A percentile compares a stretch with the other conserved stretches of the same genome.
Evolutionary conservation across 805 yeast species (phyloP).

Genomic region (Nakazawaea wyomingensis): DNA sequence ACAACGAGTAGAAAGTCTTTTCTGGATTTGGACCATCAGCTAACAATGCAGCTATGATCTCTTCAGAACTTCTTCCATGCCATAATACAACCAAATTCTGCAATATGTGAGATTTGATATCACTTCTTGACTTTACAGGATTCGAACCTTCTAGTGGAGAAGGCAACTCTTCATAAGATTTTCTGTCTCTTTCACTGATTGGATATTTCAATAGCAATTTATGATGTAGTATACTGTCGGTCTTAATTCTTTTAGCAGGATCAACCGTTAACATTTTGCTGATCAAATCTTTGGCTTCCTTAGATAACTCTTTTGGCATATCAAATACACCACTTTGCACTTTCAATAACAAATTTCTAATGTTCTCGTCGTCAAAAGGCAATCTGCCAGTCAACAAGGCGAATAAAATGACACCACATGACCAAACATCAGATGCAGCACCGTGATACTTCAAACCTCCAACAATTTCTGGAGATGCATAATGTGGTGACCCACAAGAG

Average conservation of each 20-base stretch:
- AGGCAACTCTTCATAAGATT: conserved; percentile 37
- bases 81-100: conserved; percentile 52
- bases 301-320: conserved; percentile 60
- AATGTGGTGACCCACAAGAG: conserved; percentile 84
- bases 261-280: conserved; percentile 61
- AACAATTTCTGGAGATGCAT: conserved; percentile 85
- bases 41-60: conserved; percentile 25
- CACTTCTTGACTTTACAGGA: conserved; percentile 41
- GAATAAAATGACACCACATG: conserved; percentile 78
- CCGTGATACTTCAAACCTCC: conserved; percentile 77
- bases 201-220: conserved; percentile 51
- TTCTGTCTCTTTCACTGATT: conserved; percentile 37
- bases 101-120: conserved; percentile 48
- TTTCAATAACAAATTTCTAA: conserved; percentile 61
- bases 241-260: conserved; percentile 67
- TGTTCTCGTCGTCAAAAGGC: conserved; percentile 81
- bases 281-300: conserved; percentile 65
- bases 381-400: conserved; percentile 76
- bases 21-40: conserved; percentile 27
- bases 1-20: conserved; percentile 32
- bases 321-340: conserved; percentile 73
- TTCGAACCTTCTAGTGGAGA: conserved; percentile 49
- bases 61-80: conserved; percentile 45
- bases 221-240: conserved; percentile 58
- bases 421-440: conserved; percentile 83